A percentile compares a stretch with the other conserved stretches of the same genome.
Evolutionary conservation across 2,329 filamentous ascomycete genomes (phyloP).

Genomic region (Didymella arachidicola): DNA sequence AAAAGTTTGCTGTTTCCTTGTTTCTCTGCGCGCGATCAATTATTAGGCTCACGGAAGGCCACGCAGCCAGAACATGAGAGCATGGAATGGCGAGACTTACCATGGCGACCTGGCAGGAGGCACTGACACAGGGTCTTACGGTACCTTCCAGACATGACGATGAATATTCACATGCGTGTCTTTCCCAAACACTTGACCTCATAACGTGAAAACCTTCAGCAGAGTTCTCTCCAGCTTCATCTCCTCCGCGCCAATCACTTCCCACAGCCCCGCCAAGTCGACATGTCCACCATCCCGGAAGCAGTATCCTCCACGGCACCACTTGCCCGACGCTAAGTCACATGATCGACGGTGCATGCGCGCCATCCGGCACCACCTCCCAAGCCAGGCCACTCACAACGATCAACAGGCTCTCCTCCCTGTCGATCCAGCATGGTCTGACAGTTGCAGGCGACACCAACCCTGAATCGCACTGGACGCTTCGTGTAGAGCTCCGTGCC

Average conservation of each 20-base stretch:
- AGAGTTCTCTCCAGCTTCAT: constrained; percentile 20
- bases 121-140: too few relatives aligned
- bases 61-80: too few relatives aligned
- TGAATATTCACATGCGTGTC: background rate
- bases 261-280: constrained; percentile 13
- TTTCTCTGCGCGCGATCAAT: too few relatives aligned
- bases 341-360: constrained; percentile 19
- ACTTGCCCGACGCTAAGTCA: constrained; percentile 16
- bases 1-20: too few relatives aligned
- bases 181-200: background rate
- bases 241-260: constrained; percentile 16
- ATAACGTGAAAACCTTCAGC: constrained; percentile 8
- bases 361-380: constrained; percentile 19
- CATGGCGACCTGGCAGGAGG: too few relatives aligned
- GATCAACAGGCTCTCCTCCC: constrained; percentile 3
- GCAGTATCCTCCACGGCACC: background rate
- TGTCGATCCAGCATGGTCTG: constrained; percentile 17
- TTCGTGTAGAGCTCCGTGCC: constrained; percentile 8
- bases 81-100: too few relatives aligned
- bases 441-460: constrained; percentile 19
- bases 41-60: too few relatives aligned
- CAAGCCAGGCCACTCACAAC: constrained; percentile 12
- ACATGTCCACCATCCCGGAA: background rate
- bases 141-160: too few relatives aligned
- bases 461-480: background rate